These are phyloP conservation scores for Trichoderma koningiopsis DNA, from an alignment of 2,329 filamentous ascomycete species.

Conservation along the genomic window DNA sequence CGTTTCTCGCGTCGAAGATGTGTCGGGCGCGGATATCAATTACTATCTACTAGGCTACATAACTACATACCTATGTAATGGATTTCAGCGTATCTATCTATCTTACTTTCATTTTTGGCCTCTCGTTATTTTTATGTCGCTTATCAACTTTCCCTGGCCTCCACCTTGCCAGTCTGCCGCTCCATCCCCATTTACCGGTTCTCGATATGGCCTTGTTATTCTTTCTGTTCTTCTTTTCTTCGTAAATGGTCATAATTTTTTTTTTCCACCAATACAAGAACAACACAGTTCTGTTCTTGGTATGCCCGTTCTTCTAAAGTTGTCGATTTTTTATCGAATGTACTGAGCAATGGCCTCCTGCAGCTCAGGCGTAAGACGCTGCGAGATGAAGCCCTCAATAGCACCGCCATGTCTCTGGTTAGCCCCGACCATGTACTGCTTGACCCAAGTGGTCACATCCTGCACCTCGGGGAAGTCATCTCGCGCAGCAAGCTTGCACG, in stretches of 20 bases:
- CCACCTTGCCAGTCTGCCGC: not conserved
- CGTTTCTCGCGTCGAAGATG: not conserved
- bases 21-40: not conserved
- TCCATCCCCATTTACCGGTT: not conserved
- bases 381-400: constrained; percentile 69
- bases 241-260: not conserved
- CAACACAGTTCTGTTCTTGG: not conserved
- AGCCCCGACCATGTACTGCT: constrained; percentile 73
- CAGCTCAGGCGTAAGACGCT: constrained; percentile 67
- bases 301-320: not conserved
- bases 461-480: constrained; percentile 88
- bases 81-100: not conserved
- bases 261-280: not conserved
- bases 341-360: constrained; percentile 56
- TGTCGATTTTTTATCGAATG: constrained; percentile 42
- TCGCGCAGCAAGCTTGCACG: constrained; percentile 71
- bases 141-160: not conserved
- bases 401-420: constrained; percentile 72
- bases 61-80: not conserved
- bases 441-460: constrained; percentile 83
- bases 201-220: not conserved
- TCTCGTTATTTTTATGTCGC: constrained; percentile 1
- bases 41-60: not conserved
- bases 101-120: not conserved
- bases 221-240: not conserved